Conservation (phyloP, 2,329 filamentous ascomycete genomes). For the Coniochaeta hoffmannii region DNA sequence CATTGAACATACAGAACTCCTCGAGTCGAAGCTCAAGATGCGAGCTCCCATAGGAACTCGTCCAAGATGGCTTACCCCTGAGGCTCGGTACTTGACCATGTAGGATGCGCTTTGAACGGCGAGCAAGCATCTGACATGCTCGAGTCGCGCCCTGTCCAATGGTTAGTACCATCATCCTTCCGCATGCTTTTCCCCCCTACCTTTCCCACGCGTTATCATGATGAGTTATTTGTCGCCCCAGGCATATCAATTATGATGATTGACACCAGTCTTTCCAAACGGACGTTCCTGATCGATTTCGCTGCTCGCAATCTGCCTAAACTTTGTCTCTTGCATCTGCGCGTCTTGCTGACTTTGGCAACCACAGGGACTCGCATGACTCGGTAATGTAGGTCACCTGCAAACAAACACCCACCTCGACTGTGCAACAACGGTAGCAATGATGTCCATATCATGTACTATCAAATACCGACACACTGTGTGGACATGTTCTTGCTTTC, state of each 20-base stretch:
- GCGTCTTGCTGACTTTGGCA: slow-evolving; percentile 12
- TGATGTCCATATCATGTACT: slow-evolving; percentile 4
- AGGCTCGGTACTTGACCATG: neutral
- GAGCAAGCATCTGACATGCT: neutral
- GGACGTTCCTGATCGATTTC: slow-evolving; percentile 29
- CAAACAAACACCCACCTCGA: neutral
- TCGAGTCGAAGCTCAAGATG: too few relatives aligned
- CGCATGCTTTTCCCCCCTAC: neutral
- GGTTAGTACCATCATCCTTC: neutral
- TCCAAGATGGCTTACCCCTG: neutral
- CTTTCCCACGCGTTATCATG: slow-evolving; percentile 22
- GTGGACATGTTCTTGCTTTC: neutral
- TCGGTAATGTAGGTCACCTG: neutral
- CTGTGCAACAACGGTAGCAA: neutral
- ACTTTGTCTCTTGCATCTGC: slow-evolving; percentile 2
- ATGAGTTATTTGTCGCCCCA: slow-evolving; percentile 51
- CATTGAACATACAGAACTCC: neutral
- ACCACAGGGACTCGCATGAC: slow-evolving; percentile 47
- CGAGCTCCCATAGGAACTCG: neutral
- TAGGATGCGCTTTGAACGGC: neutral
- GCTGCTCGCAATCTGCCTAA: neutral
- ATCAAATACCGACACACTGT: slow-evolving; percentile 1
- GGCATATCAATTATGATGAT: slow-evolving; percentile 47
- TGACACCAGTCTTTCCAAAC: slow-evolving; percentile 39
- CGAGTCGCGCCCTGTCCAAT: neutral